These are phyloP conservation scores for Erodium texanum DNA, from an alignment of 441 rosid genomes.

Conservation along the genomic window DNA sequence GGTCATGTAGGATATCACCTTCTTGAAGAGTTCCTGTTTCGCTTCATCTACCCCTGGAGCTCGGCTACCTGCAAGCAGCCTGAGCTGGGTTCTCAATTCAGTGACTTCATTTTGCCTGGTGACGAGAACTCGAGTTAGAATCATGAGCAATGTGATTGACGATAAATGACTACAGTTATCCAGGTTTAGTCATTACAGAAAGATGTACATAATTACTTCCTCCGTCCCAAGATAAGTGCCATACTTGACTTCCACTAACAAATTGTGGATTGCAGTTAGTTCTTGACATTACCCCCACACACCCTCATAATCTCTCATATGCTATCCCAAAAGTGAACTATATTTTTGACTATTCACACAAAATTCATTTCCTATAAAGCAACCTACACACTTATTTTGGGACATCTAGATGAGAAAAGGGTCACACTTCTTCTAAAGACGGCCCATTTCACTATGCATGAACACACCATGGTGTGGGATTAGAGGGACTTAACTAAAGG, in stretches of 20 bases:
- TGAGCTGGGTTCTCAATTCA: constrained; percentile 81
- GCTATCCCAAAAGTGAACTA: not conserved
- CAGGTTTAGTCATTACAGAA: constrained; percentile 10
- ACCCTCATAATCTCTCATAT: not conserved
- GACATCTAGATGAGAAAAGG: not conserved
- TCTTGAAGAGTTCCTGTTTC: constrained; percentile 86
- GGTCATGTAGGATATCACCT: constrained; percentile 89
- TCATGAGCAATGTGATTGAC: not conserved
- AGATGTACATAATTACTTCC: not conserved
- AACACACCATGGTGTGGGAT: no score
- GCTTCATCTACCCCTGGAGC: constrained; percentile 92
- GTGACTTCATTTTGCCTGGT: constrained; percentile 85
- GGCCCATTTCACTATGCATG: no score
- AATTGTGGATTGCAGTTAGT: not conserved
- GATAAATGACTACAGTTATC: not conserved
- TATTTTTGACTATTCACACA: no score
- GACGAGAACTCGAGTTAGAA: constrained; percentile 12
- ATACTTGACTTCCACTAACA: not conserved
- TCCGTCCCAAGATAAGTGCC: not conserved
- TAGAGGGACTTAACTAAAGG: no score
- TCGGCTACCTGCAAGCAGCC: constrained; percentile 93
- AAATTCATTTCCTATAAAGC: no score
- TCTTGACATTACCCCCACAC: not conserved
- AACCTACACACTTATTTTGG: not conserved
- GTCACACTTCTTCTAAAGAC: not conserved